A percentile compares a stretch with the other conserved stretches of the same genome.
Evolutionary conservation across 2,329 filamentous ascomycete species (phyloP).

Genomic region (Diaporthe ilicicola): DNA sequence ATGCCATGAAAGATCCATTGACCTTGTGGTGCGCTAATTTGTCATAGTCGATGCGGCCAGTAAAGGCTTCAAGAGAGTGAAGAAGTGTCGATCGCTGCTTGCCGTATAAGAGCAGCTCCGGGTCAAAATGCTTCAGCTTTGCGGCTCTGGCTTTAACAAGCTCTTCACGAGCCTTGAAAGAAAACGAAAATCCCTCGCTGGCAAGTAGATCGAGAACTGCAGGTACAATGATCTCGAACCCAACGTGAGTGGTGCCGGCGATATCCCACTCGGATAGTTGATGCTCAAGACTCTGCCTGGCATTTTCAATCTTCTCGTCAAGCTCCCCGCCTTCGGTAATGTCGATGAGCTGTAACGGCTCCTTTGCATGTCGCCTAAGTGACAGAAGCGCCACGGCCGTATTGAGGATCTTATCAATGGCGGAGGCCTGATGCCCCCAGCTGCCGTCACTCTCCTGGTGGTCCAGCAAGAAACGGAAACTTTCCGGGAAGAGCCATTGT

Average conservation of each 20-base stretch:
- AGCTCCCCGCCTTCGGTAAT: background rate
- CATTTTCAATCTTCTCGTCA: background rate
- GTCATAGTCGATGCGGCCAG: background rate
- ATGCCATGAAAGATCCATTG: background rate
- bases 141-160: background rate
- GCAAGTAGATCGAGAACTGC: background rate
- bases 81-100: background rate
- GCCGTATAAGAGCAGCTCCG: background rate
- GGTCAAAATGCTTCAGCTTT: background rate
- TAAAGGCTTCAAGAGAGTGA: constrained; percentile 8
- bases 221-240: background rate
- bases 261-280: background rate
- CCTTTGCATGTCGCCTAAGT: background rate
- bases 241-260: background rate
- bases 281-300: background rate
- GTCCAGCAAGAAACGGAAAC: background rate
- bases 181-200: background rate
- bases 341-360: background rate
- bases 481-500: background rate
- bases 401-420: background rate
- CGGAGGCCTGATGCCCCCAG: background rate
- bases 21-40: background rate
- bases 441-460: background rate
- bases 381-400: constrained; percentile 4
- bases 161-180: background rate